Conservation (phyloP, 495 filamentous ascomycete genomes). For the Extremus antarcticus region DNA sequence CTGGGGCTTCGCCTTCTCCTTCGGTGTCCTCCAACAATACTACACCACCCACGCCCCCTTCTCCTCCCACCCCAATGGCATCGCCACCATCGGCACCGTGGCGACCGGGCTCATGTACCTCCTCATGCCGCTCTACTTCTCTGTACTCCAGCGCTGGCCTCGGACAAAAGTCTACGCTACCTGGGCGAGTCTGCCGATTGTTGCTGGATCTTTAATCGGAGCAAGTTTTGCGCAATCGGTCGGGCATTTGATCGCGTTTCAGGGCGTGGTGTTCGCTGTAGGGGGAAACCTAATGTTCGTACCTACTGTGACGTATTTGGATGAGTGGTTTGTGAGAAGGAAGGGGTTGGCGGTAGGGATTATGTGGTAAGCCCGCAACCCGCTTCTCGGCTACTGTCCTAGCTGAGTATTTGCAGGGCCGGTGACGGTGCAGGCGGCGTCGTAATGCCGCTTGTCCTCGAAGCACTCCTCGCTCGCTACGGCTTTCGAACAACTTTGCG, state of each 20-base stretch:
- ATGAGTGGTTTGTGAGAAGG: slow-evolving; percentile 44
- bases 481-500: slow-evolving; percentile 45
- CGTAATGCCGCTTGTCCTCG: slow-evolving; percentile 25
- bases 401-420: slow-evolving; percentile 24
- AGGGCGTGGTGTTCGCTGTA: slow-evolving; percentile 43
- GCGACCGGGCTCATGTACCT: slow-evolving; percentile 43
- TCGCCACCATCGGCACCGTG: slow-evolving; percentile 41
- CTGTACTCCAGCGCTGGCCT: slow-evolving; percentile 22
- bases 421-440: slow-evolving; percentile 35
- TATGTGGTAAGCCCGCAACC: slow-evolving; percentile 24
- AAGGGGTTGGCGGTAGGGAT: slow-evolving; percentile 46
- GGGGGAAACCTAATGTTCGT: slow-evolving; percentile 36
- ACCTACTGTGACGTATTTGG: slow-evolving; percentile 40
- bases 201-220: slow-evolving; percentile 22
- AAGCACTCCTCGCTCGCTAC: slow-evolving; percentile 36
- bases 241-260: slow-evolving; percentile 38
- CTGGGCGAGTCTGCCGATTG: slow-evolving; percentile 28
- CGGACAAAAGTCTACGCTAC: slow-evolving; percentile 16
- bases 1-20: slow-evolving; percentile 56
- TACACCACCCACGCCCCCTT: slow-evolving; percentile 40
- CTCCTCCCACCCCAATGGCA: slow-evolving; percentile 26
- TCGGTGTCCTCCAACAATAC: slow-evolving; percentile 49
- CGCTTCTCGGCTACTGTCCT: neutral
- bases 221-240: slow-evolving; percentile 37
- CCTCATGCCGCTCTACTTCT: slow-evolving; percentile 30